Evolutionary conservation across 345 rosid genomes (phyloP), one percentile per base, ranked within the genome.

Genomic region (Rhodamnia argentea): DNA sequence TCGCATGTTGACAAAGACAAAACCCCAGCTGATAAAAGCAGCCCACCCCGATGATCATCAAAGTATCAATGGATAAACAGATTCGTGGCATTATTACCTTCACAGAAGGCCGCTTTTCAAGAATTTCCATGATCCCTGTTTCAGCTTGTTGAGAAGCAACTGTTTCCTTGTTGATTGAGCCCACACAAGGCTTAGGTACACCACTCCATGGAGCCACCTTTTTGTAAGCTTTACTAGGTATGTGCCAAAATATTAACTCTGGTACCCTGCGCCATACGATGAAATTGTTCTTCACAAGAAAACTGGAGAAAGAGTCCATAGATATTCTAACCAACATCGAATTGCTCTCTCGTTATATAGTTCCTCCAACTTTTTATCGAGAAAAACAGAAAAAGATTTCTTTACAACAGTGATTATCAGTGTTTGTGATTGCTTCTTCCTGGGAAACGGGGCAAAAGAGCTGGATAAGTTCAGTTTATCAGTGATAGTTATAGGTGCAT

Each of bases 191-290:
- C 89, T 88, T 91, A 83, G 52, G 83, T 74, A 97, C 88, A 87
- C 90, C 60, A 44, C 88, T 86, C 90, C 8, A 7, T 24, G 99
- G 98, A 86, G 99, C 97, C 85, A 97, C 99, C 83, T 91, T 89
- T 88, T 91, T 85, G 87, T 89, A 96, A 86, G 96, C 96, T 89
- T 91, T 92, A 88, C 95, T 94, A 3, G 99, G 99, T 92, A 96
- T 92, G 58, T 97, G 99, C 99, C 98, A 97, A 89, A 97, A 95
- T 62, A 97, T 87, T 64, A 97, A 83, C 92, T 97, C 99, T 26
- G 97, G 98, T 74, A 95, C 91, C 82, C 99, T 93, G 92, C 32
- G 10, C 29, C 83, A 40, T 18, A 42, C n/a, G 5, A 56, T 9
- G 44, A 6, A 29, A 51, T 44, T 83, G 52, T 14, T 32, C 32